Evolutionary conservation across 1,139 yeast species (phyloP).

Genomic region (Geotrichum candidum): DNA sequence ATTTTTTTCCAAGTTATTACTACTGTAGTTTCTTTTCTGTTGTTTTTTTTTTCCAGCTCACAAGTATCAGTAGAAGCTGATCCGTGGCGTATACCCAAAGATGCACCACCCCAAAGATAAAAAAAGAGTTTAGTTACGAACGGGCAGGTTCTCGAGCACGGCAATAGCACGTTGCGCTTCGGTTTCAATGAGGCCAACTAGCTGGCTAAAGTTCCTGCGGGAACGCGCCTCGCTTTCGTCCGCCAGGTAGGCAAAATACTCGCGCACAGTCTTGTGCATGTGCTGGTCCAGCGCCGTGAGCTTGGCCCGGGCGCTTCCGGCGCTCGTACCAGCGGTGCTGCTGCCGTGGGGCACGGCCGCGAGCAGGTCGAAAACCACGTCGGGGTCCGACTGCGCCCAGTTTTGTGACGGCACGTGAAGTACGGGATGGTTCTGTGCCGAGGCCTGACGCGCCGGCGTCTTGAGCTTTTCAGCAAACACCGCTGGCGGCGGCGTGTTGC

Average conservation of each 20-base stretch:
- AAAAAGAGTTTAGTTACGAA: not conserved
- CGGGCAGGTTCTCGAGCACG: constrained; percentile 14
- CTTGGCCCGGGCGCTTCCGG: not conserved
- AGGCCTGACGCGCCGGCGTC: not conserved
- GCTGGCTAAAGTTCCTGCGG: constrained; percentile 30
- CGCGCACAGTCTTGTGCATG: constrained; percentile 58
- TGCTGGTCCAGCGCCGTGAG: constrained; percentile 36
- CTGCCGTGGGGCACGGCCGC: not conserved
- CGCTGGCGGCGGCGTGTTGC: constrained; percentile 7
- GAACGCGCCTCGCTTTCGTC: constrained; percentile 31
- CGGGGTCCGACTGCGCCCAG: constrained; percentile 32
- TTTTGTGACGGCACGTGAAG: not conserved
- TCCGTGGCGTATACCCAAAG: not conserved
- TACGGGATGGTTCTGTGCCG: not conserved
- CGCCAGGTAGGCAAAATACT: constrained; percentile 56
- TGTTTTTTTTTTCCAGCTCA: too few relatives aligned
- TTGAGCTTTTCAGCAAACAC: not conserved
- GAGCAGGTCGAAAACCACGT: constrained; percentile 36
- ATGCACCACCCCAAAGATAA: not conserved
- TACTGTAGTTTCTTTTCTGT: too few relatives aligned
- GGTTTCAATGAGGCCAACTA: constrained; percentile 29
- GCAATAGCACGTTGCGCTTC: constrained; percentile 28
- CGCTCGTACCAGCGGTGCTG: not conserved
- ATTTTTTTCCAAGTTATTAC: too few relatives aligned
- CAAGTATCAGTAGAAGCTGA: not conserved